Base-by-base conservation (phyloP, 2,329 filamentous ascomycete species). In the Fusarium aywerte region DNA sequence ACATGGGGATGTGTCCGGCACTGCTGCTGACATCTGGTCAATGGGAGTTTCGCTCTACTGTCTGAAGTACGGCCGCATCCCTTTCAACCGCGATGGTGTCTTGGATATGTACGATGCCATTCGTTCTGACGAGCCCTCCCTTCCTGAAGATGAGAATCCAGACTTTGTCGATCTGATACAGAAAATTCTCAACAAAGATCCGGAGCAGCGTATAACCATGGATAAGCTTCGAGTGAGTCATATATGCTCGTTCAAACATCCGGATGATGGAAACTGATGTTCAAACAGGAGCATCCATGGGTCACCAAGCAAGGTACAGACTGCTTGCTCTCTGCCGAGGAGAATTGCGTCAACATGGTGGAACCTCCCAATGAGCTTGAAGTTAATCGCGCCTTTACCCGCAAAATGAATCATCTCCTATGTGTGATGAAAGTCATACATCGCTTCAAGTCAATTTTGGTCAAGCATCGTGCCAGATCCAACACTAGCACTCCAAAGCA, bases 1-100 rank as follows among this genome's bases (percentile, higher is more conserved):
- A 72, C 95, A 97, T 75, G 92, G 92, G 1, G 90, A 94, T 68
- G 90, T 98, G 2, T 95, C 92, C 4, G 96, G 96, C 12, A 91
- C 88, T 71, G 93, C 95, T 5, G 93, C 93, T 5, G 96, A 99
- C 78, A 93, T 99, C 53, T 99, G 96, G 96, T 97, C 95, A 5
- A 98, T 98, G 95, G 96, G 96, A 8, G 90, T 97, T 10, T 97
- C 94, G 3, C 82, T 99, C 4, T 98, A 95, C 76, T 99, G 96
- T 76, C 84, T 99, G 36, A 89, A 91, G 62, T 98, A 97, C 73
- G 96, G 96, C 31, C 85, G 83, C 48, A 90, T 99, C 63, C 96
- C 96, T 0, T 99, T 98, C 74, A 90, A 94, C 73, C 87, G 90
- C 56, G 82, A 87, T 7, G 89, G 88, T 18, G 89, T 97, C 61